Base-by-base conservation (phyloP, 2,329 filamentous ascomycete genomes). In the Aspergillus uvarum region DNA sequence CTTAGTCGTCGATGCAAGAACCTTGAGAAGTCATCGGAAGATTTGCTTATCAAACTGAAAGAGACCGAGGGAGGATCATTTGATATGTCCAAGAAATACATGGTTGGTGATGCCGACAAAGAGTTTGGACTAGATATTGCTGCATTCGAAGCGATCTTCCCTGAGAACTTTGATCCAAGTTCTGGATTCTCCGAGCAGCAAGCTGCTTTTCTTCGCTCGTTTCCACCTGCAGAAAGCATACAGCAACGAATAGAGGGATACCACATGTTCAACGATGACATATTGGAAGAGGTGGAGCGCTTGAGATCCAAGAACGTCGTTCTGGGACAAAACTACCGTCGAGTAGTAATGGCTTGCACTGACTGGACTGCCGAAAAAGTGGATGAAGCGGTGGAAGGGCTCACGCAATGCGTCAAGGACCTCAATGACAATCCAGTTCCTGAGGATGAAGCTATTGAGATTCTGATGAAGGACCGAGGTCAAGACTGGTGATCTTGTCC, bases 281-380 rank as follows among this genome's bases (percentile, higher is more conserved):
- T 95, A 12, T 80, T 85, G 56, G 85, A 86, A 54, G 86, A 89
- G 67, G 88, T 92, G 2, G 83, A 85, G 19, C 84, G 84, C 5
- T 83, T 99, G 8, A 89, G 91, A 72, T 88, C 89, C 31, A 87
- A 90, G 61, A 94, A 91, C 67, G 88, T 87, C 4, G 92, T 96
- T 56, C 82, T 96, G 3, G 94, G 96, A 70, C 82, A 89, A 65
- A 92, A 95, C 76, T 97, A 97, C 73, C 85, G 92, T 26, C 90
- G 89, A 65, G 91, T 98, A 31, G 92, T 99, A 24, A 87, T 89
- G 56, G 80, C 97, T 12, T 97, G 94, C 72, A 96, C 92, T 0
- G 88, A 87, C 8, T 90, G 93, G 35, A 83, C 86, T 0, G 92
- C 96, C 63, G 82, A 83, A 8, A 85, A 91, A 59, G 90, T 98